Percentiles rank a stretch among this genome's conserved stretches.
These are phyloP conservation scores for Periconia macrospinosa DNA, from an alignment of 2,329 filamentous ascomycete genomes.

Conservation along the genomic window DNA sequence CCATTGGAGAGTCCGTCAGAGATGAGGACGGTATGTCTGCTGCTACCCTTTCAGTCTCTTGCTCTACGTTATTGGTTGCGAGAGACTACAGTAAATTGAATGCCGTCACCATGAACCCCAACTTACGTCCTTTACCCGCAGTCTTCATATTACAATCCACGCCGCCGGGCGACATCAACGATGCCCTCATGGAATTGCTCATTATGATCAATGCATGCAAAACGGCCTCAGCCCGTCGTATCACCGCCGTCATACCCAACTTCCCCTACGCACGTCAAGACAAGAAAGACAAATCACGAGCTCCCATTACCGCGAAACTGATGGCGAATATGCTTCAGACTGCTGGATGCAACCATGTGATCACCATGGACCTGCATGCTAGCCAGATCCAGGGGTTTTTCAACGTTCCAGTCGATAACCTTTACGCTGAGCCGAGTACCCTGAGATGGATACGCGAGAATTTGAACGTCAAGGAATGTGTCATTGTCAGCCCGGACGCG, in stretches of 20 bases:
- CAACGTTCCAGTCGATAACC: conserved; percentile 77
- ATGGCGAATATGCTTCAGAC: conserved; percentile 98
- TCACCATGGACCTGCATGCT: conserved; percentile 95
- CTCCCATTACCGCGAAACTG: conserved; percentile 93
- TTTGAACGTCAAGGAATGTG: conserved; percentile 76
- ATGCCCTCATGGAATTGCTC: conserved; percentile 95
- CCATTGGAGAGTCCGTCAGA: conserved; percentile 91
- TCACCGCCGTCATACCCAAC: conserved; percentile 93
- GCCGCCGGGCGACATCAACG: conserved; percentile 93
- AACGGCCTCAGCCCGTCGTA: conserved; percentile 80
- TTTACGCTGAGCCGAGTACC: conserved; percentile 92
- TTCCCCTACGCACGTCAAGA: conserved; percentile 97
- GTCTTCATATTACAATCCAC: conserved; percentile 98
- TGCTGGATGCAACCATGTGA: conserved; percentile 88
- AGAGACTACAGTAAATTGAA: conserved; percentile 16
- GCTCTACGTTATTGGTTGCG: not conserved
- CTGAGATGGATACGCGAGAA: conserved; percentile 91
- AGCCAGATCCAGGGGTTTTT: conserved; percentile 97
- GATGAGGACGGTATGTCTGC: conserved; percentile 78
- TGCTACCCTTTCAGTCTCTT: not conserved
- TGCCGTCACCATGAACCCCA: too few species aligned
- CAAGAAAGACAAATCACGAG: conserved; percentile 94
- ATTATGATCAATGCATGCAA: conserved; percentile 98
- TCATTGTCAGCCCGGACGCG: conserved; percentile 93
- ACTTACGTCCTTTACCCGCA: conserved; percentile 28